phyloP scores from a whole-genome alignment of 371 early-diverging fungal species.

The Mortierella sp. region DNA sequence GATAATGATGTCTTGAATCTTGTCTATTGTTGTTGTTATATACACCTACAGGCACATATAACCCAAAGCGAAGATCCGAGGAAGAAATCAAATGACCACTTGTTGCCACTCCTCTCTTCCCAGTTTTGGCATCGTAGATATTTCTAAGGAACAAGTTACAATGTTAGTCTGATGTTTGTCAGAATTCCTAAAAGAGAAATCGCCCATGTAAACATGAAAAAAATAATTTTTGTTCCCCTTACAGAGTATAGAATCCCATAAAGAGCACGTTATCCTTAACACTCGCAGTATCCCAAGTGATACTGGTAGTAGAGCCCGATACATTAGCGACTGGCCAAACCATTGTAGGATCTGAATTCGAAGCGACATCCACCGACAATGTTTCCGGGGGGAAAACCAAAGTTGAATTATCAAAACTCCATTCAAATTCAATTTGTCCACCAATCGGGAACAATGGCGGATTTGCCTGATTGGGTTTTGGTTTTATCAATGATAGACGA shows the following conservation, averaged over 20 bases:
- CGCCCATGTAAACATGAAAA: not conserved
- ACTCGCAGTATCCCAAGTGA: conserved; percentile 12
- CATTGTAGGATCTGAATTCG: conserved; percentile 15
- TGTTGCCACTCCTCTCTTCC: conserved; percentile 37
- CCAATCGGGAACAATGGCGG: conserved; percentile 29
- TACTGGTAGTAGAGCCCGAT: conserved; percentile 13
- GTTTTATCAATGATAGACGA: not conserved
- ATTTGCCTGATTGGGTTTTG: conserved; percentile 12
- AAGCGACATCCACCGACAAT: conserved; percentile 11
- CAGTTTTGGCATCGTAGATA: conserved; percentile 45
- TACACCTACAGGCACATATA: conserved; percentile 38
- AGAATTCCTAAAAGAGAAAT: not conserved
- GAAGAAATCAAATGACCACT: conserved; percentile 51
- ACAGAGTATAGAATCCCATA: conserved; percentile 25
- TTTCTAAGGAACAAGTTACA: conserved; percentile 18
- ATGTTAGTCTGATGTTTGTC: too few species aligned
- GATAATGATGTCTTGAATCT: too few species aligned
- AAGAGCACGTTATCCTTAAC: conserved; percentile 1
- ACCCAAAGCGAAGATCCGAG: conserved; percentile 47
- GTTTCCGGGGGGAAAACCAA: conserved; percentile 9
- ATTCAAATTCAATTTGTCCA: conserved; percentile 17
- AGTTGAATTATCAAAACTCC: conserved; percentile 25
- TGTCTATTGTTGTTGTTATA: not conserved
- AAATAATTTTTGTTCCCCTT: not conserved
- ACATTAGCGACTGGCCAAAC: conserved; percentile 26